Conservation (phyloP, 108 stramenopile species). For the Skeletonema grethae region DNA sequence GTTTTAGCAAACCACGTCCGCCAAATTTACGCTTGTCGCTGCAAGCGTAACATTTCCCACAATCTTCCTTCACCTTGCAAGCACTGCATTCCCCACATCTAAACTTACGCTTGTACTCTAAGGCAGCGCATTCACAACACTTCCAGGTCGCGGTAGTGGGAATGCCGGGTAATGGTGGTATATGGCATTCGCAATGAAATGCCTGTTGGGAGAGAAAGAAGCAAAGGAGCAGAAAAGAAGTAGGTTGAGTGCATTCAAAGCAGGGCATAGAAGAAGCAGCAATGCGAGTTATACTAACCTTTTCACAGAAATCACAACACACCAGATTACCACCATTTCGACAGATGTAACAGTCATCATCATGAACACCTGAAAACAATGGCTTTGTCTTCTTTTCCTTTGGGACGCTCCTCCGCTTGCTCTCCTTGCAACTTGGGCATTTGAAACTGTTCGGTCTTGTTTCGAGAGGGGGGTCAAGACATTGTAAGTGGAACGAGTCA, state of each 20-base stretch:
- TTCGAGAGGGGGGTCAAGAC: conserved; percentile 41
- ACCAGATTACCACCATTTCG: conserved; percentile 50
- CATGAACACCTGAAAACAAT: conserved; percentile 42
- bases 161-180: conserved; percentile 37
- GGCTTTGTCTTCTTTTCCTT: conserved; percentile 29
- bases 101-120: conserved; percentile 36
- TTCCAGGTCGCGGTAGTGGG: conserved; percentile 39
- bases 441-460: conserved; percentile 26
- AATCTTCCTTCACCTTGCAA: conserved; percentile 29
- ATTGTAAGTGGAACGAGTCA: conserved; percentile 42
- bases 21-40: conserved; percentile 46
- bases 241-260: background rate
- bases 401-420: conserved; percentile 3
- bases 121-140: conserved; percentile 49
- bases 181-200: conserved; percentile 40
- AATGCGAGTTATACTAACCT: background rate
- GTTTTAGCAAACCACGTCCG: conserved; percentile 28
- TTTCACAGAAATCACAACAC: conserved; percentile 50
- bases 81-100: conserved; percentile 46
- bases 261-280: background rate
- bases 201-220: background rate
- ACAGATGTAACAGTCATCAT: conserved; percentile 50
- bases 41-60: conserved; percentile 42
- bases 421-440: conserved; percentile 30
- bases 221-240: too few species aligned